Conservation (phyloP, 441 rosid species). For the Isatis lusitanica region DNA sequence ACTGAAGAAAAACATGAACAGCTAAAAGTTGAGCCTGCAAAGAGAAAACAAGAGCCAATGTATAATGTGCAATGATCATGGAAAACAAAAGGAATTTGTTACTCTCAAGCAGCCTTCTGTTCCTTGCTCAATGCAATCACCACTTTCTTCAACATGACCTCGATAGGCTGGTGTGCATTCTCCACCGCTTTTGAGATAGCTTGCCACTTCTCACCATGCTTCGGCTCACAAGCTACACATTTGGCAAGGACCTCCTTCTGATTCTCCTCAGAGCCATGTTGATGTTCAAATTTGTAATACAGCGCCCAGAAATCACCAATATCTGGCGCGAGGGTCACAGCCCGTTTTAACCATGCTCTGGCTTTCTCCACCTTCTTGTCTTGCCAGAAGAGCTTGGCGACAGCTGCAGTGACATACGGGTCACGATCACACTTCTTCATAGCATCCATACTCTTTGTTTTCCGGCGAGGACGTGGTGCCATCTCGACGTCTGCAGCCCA, state of each 20-base stretch:
- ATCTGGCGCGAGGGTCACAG: slow-evolving; percentile 82
- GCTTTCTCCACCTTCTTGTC: slow-evolving; percentile 95
- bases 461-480: slow-evolving; percentile 86
- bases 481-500: slow-evolving; percentile 94
- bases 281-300: slow-evolving; percentile 87
- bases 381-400: slow-evolving; percentile 88
- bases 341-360: slow-evolving; percentile 73
- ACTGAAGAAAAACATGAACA: slow-evolving; percentile 29
- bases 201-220: slow-evolving; percentile 95
- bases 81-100: slow-evolving; percentile 11
- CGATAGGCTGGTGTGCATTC: slow-evolving; percentile 84
- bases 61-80: slow-evolving; percentile 18
- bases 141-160: slow-evolving; percentile 79
- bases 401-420: slow-evolving; percentile 84
- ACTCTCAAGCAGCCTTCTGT: slow-evolving; percentile 59
- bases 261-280: slow-evolving; percentile 76
- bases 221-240: slow-evolving; percentile 82
- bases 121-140: slow-evolving; percentile 78
- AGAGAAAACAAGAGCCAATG: slow-evolving; percentile 10
- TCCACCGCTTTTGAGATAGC: slow-evolving; percentile 80
- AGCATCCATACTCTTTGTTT: slow-evolving; percentile 78
- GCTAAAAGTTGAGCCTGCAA: slow-evolving; percentile 34
- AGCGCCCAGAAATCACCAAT: slow-evolving; percentile 92
- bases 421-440: slow-evolving; percentile 78
- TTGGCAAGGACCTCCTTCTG: slow-evolving; percentile 81